Percentiles rank a stretch among this genome's conserved stretches.
Evolutionary conservation across 2,329 filamentous ascomycete species (phyloP).

Genomic region (Incumbomyces delicatus): DNA sequence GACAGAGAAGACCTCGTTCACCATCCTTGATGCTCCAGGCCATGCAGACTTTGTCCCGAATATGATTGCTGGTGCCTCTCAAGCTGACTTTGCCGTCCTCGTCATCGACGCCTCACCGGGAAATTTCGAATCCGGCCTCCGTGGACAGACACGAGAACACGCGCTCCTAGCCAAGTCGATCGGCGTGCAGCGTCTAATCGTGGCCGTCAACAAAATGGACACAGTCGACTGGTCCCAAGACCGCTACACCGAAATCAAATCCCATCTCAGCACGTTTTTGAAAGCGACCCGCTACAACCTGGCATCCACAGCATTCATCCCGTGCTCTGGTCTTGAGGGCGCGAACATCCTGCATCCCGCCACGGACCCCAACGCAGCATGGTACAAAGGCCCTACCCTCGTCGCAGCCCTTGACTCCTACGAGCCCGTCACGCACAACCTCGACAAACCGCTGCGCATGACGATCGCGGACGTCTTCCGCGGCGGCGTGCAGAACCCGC

Average conservation of each 20-base stretch:
- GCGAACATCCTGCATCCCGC: slow-evolving; percentile 60
- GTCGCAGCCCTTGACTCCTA: slow-evolving; percentile 78
- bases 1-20: slow-evolving; percentile 77
- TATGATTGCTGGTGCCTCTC: slow-evolving; percentile 95
- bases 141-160: slow-evolving; percentile 90
- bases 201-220: slow-evolving; percentile 94
- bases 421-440: slow-evolving; percentile 58
- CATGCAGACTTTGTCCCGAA: slow-evolving; percentile 96
- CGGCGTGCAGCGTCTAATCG: slow-evolving; percentile 76
- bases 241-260: slow-evolving; percentile 73
- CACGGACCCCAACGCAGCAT: slow-evolving; percentile 47
- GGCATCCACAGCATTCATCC: slow-evolving; percentile 77
- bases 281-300: slow-evolving; percentile 68
- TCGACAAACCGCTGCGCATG: slow-evolving; percentile 74
- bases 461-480: slow-evolving; percentile 82
- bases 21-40: slow-evolving; percentile 88
- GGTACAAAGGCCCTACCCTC: slow-evolving; percentile 74
- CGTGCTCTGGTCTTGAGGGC: slow-evolving; percentile 78
- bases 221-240: slow-evolving; percentile 71
- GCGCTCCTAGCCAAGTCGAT: slow-evolving; percentile 81
- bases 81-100: slow-evolving; percentile 89
- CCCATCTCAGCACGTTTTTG: slow-evolving; percentile 76
- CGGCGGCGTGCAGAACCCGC: slow-evolving; percentile 64
- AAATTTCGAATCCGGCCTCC: slow-evolving; percentile 86
- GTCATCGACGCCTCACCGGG: slow-evolving; percentile 87